Evolutionary conservation across 225 moss, liverwort and hornwort species (phyloP), one percentile per base, ranked within the genome.

Genomic region (Polytrichum commune): DNA sequence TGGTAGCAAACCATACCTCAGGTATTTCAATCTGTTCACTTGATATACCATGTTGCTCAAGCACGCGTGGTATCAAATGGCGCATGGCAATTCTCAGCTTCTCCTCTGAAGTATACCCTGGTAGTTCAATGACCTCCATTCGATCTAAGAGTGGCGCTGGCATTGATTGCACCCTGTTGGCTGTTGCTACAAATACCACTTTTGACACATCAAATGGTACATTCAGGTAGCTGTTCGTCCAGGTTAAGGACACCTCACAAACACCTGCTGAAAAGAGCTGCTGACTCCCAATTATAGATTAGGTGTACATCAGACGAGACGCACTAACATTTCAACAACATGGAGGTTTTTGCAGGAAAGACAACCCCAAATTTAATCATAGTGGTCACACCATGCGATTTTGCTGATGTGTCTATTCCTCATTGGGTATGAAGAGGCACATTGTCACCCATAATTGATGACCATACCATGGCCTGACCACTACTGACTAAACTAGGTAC

Each of bases 121-220:
- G 88, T 4, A 88, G 80, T 73, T 88, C 88, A 23, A 88, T 88
- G 46, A 88, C 84, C 73, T 88, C 88, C 88, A 88, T 88, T n/a
- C 88, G 84, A 75, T 88, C 88, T 75, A 88, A 68, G 30, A 88
- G 71, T 8, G 88, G 88, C 53, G 88, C 84, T 71, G 88, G 84
- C 84, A 88, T 88, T 23, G 26, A 66, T 53, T 88, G 84, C 77
- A 84, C 79, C 62, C 88, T 70, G 58, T 88, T 88, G 8, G 88
- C 88, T 18, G 88, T 88, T 19, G 88, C 88, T 1, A 88, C 73
- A 62, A 88, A 88, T 4, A 88, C 88, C 73, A 88, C 88, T 64
- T 73, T 88, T 67, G 88, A 88, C 33, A 88, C 88, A 66, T 88
- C 88, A 69, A 88, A 88, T n/a, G 88, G 88, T 3, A 88, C 88